Conservation (phyloP, 345 rosid genomes). For the Gynandropsis gynandra region DNA sequence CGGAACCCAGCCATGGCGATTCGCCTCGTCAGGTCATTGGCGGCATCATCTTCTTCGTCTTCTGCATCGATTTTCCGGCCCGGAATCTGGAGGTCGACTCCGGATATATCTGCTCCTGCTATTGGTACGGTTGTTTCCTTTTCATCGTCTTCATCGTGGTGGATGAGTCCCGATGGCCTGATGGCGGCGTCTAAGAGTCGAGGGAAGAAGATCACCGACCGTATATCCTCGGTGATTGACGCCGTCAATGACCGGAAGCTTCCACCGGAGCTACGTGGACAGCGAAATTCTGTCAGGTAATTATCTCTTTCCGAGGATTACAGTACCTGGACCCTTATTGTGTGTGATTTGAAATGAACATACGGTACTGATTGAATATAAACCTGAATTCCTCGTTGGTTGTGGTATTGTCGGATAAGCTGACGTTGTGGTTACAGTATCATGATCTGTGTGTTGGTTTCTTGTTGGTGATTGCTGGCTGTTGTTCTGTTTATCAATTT, state of each 20-base stretch:
- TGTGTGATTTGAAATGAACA: too few species aligned
- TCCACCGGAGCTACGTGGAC: slow-evolving; percentile 88
- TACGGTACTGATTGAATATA: too few species aligned
- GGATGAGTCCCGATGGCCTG: slow-evolving; percentile 24
- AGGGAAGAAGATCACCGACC: slow-evolving; percentile 46
- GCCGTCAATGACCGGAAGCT: slow-evolving; percentile 79
- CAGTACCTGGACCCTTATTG: background rate
- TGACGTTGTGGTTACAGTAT: too few species aligned
- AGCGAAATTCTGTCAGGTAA: slow-evolving; percentile 64
- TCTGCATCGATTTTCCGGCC: background rate
- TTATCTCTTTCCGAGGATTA: background rate
- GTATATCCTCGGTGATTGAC: slow-evolving; percentile 59
- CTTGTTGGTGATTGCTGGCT: too few species aligned
- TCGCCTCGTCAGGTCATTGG: slow-evolving; percentile 26
- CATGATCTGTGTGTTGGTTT: too few species aligned
- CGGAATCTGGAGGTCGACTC: slow-evolving; percentile 11
- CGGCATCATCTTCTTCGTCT: slow-evolving; percentile 17
- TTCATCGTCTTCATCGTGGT: slow-evolving; percentile 32
- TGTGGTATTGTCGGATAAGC: too few species aligned
- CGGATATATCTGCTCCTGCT: slow-evolving; percentile 12
- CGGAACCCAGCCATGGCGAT: slow-evolving; percentile 24
- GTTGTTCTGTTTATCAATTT: too few species aligned
- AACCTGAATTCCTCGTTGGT: too few species aligned
- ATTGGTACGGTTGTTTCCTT: slow-evolving; percentile 32
- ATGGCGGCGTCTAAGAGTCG: slow-evolving; percentile 34